phyloP scores from a whole-genome alignment of 2,329 filamentous ascomycete genomes.

The Orbilia ellipsospora region DNA sequence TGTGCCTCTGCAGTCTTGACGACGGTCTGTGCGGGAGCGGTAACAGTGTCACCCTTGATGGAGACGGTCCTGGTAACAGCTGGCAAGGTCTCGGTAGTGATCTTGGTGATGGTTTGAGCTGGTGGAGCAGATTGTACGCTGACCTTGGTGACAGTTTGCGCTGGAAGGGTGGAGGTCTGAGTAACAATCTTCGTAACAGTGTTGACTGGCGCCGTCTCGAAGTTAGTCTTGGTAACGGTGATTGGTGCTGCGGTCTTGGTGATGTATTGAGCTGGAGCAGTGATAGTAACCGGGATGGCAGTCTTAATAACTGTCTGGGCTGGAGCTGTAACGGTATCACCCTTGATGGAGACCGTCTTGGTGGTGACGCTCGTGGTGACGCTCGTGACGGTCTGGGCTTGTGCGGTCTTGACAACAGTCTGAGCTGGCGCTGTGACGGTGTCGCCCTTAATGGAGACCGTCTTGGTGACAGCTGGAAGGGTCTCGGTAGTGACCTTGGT shows the following conservation, averaged over 20 bases:
- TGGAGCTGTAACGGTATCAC: background rate
- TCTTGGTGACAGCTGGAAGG: background rate
- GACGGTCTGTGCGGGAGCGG: background rate
- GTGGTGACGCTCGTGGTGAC: background rate
- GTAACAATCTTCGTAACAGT: slow-evolving; percentile 11
- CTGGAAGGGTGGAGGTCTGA: slow-evolving; percentile 1
- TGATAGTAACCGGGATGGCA: background rate
- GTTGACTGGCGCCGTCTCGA: background rate
- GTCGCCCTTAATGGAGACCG: slow-evolving; percentile 1
- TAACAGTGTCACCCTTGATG: slow-evolving; percentile 5
- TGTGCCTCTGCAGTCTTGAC: slow-evolving; percentile 1
- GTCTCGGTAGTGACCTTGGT: slow-evolving; percentile 1
- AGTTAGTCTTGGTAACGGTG: background rate
- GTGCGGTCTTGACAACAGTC: background rate
- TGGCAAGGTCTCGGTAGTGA: background rate
- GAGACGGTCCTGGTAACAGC: slow-evolving; percentile 1
- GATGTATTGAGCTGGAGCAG: background rate
- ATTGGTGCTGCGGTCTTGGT: background rate
- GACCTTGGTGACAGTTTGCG: background rate
- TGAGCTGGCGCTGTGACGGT: slow-evolving; percentile 7
- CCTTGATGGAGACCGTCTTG: slow-evolving; percentile 1
- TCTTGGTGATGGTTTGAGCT: slow-evolving; percentile 18
- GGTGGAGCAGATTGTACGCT: background rate
- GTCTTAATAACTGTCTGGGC: background rate
- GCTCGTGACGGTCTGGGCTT: slow-evolving; percentile 13